A percentile compares a stretch with the other conserved stretches of the same genome.
Evolutionary conservation across 1,284 basidiomycete genomes (phyloP).

Genomic region (Naganishia cerealis): DNA sequence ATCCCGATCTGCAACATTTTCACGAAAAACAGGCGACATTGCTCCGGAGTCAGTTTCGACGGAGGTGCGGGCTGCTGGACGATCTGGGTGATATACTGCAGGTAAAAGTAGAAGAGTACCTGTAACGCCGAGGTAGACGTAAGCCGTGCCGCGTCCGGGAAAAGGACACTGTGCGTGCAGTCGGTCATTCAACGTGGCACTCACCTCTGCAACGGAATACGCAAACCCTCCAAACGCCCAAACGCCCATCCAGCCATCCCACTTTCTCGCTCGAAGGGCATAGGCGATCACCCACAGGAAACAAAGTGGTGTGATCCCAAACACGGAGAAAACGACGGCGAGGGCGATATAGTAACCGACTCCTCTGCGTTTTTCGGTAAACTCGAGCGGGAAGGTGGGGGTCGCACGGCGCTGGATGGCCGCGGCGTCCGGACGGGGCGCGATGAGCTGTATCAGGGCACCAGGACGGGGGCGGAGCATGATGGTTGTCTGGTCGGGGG

Average conservation of each 20-base stretch:
- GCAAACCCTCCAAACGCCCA: constrained; percentile 3
- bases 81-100: constrained; percentile 61
- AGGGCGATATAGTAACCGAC: constrained; percentile 17
- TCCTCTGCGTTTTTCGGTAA: constrained; percentile 3
- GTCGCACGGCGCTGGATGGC: constrained; percentile 1
- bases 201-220: constrained; percentile 11
- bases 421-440: background rate
- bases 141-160: background rate
- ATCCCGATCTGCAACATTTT: constrained; percentile 67
- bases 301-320: background rate
- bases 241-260: background rate
- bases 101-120: constrained; percentile 76
- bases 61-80: constrained; percentile 61
- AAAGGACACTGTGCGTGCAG: background rate
- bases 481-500: background rate
- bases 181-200: background rate
- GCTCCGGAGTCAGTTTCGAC: constrained; percentile 48
- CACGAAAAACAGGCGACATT: constrained; percentile 64
- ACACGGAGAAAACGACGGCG: constrained; percentile 2
- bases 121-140: constrained; percentile 45
- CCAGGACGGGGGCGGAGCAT: constrained; percentile 23
- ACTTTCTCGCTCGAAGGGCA: background rate
- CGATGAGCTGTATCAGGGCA: constrained; percentile 13
- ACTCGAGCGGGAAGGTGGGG: constrained; percentile 18
- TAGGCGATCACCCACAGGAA: constrained; percentile 6